Percentiles rank a stretch among this genome's conserved stretches.
phyloP scores from a whole-genome alignment of 495 filamentous ascomycete species.

The Xylaria grammica region DNA sequence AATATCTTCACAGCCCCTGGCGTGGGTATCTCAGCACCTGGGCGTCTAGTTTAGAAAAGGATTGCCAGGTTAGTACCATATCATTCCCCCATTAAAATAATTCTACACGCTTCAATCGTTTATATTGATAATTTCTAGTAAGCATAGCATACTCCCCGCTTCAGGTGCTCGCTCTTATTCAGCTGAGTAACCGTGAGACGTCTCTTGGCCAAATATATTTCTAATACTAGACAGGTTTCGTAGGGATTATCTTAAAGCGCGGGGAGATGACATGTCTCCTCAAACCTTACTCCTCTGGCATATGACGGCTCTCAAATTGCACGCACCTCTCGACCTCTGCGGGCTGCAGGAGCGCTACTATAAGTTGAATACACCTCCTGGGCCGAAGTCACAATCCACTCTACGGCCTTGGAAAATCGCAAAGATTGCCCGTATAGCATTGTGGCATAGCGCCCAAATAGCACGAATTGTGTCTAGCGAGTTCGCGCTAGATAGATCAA shows the following conservation, averaged over 20 bases:
- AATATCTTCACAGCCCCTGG: conserved; percentile 17
- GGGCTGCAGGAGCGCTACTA: conserved; percentile 10
- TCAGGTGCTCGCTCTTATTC: not conserved
- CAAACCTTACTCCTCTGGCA: conserved; percentile 34
- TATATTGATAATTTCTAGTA: not conserved
- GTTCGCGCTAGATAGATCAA: not conserved
- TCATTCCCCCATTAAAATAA: not conserved
- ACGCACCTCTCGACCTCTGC: conserved; percentile 28
- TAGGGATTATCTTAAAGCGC: conserved; percentile 17
- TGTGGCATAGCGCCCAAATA: conserved; percentile 34
- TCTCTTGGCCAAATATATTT: not conserved
- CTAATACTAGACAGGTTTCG: conserved; percentile 4
- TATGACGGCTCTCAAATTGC: conserved; percentile 30
- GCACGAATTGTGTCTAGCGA: conserved; percentile 22
- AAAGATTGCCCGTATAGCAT: conserved; percentile 17
- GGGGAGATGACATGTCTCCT: conserved; percentile 16
- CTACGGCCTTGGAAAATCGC: conserved; percentile 27
- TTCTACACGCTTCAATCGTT: not conserved
- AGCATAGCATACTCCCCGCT: not conserved
- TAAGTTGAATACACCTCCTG: not conserved
- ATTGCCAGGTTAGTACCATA: conserved; percentile 19
- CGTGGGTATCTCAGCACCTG: conserved; percentile 24
- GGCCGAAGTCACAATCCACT: conserved; percentile 12
- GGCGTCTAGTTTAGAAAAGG: conserved; percentile 23
- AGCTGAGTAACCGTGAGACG: not conserved